Evolutionary conservation across 805 yeast species (phyloP), one percentile per base, ranked within the genome.

Genomic region (Metschnikowia chrysomelidarum): DNA sequence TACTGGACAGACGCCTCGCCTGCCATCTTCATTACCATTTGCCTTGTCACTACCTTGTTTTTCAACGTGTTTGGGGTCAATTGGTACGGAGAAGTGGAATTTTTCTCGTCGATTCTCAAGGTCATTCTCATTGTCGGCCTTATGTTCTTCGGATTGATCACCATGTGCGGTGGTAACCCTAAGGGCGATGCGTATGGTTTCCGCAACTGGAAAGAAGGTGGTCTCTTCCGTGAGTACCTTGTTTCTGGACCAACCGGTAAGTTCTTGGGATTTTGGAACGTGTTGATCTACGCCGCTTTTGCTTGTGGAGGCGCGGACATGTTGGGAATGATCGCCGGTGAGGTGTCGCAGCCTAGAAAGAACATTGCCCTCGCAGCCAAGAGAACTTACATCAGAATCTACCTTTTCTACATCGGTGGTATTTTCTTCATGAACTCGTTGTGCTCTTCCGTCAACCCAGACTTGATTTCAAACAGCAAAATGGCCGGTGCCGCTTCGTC

Each of bases 261-360:
- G 43, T 80, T 82, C 56, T 59, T 77, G 20, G 86, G 82, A 11
- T 67, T 79, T 36, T 77, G 81, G 76, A 73, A 78, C 11, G 78
- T 75, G 35, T 63, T 80, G 32, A 73, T 79, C 45, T 78, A 76
- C 50, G 77, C 82, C 24, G 86, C 80, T 11, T 80, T 78, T 47
- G 76, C 84, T 3, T 80, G 78, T 52, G 75, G 80, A 44, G 66
- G 78, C 31, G 60, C 80, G 16, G 67, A 61, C 43, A 46, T 59
- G 41, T 46, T 62, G 34, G 65, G 52, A 5, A 42, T 58, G 53
- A 53, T 59, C 35, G 49, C 54, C 26, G 61, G 65, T 23, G 81
- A 79, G 47, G 61, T 64, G 27, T 48, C 65, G n/a, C 47, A 50
- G 24, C 87, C 69, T 15, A 46, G 69, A 38, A 61, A 50, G 30